Conservation (phyloP, 2,329 filamentous ascomycete species). For the Bipolaris bicolor region DNA sequence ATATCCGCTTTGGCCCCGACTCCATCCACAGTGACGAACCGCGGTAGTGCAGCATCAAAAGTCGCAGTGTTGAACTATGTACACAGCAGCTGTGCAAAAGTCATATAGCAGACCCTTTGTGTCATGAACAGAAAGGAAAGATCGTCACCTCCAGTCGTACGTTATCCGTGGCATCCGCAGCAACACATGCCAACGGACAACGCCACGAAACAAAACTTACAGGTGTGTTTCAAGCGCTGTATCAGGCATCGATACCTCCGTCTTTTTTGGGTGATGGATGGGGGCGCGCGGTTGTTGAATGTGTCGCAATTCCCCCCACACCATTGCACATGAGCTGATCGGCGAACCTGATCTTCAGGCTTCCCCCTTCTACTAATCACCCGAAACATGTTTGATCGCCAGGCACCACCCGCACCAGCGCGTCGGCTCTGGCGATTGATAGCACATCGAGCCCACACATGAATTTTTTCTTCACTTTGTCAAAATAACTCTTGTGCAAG, state of each 20-base stretch:
- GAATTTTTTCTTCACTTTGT: neutral
- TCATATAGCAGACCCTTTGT: too few relatives aligned
- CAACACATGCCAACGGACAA: too few relatives aligned
- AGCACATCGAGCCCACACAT: neutral
- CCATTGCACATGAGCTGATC: conserved; percentile 1
- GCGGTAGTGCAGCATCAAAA: too few relatives aligned
- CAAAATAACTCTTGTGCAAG: neutral
- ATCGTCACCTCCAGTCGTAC: too few relatives aligned
- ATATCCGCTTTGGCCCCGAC: too few relatives aligned
- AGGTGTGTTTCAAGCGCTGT: neutral
- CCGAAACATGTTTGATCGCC: conserved; percentile 13
- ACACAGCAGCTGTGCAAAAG: too few relatives aligned
- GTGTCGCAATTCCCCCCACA: neutral
- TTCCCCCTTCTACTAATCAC: neutral
- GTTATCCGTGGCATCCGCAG: neutral
- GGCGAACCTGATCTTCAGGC: conserved; percentile 14
- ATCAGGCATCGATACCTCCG: neutral
- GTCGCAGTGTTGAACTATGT: too few relatives aligned
- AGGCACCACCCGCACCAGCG: conserved; percentile 15
- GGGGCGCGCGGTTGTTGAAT: neutral
- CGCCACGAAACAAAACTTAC: neutral
- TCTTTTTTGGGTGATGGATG: neutral
- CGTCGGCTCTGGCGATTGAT: neutral
- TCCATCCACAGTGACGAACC: too few relatives aligned
- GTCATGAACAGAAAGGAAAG: too few relatives aligned